A percentile compares a stretch with the other conserved stretches of the same genome.
phyloP scores from a whole-genome alignment of 2,329 filamentous ascomycete genomes.

The Periglandula ipomoeae region DNA sequence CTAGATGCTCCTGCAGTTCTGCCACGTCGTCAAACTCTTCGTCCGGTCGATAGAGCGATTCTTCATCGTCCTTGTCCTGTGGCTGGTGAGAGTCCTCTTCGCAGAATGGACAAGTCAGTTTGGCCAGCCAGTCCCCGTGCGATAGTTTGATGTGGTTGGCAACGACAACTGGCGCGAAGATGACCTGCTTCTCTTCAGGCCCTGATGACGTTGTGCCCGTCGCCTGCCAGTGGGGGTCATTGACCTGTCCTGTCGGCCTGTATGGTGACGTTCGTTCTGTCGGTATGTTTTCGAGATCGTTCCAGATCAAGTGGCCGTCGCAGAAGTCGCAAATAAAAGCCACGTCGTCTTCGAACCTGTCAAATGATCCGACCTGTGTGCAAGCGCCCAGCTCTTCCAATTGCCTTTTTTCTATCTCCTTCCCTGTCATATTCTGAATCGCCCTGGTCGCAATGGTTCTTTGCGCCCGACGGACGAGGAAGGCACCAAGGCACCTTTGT shows the following conservation, averaged over 20 bases:
- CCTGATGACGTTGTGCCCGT: slow-evolving; percentile 31
- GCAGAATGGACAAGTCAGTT: slow-evolving; percentile 46
- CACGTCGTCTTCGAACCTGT: slow-evolving; percentile 45
- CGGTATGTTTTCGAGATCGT: slow-evolving; percentile 45
- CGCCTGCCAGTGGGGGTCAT: slow-evolving; percentile 42
- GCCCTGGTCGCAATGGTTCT: slow-evolving; percentile 15
- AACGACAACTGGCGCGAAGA: slow-evolving; percentile 49
- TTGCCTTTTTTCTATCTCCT: slow-evolving; percentile 27
- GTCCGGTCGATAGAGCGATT: slow-evolving; percentile 37
- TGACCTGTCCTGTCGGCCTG: slow-evolving; percentile 9
- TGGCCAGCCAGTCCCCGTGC: slow-evolving; percentile 41
- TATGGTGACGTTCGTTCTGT: slow-evolving; percentile 29
- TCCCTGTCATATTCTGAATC: slow-evolving; percentile 15
- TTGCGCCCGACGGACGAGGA: slow-evolving; percentile 43
- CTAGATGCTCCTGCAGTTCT: slow-evolving; percentile 44
- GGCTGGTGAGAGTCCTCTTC: slow-evolving; percentile 40
- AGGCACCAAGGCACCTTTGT: slow-evolving; percentile 45
- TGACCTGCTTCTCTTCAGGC: slow-evolving; percentile 37
- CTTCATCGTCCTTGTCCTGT: slow-evolving; percentile 38
- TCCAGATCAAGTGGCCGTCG: slow-evolving; percentile 51
- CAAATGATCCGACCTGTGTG: slow-evolving; percentile 44
- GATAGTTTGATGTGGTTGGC: slow-evolving; percentile 46
- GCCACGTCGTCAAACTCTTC: slow-evolving; percentile 42
- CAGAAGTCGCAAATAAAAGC: slow-evolving; percentile 54
- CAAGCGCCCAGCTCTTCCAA: slow-evolving; percentile 42